These are phyloP conservation scores for Cladosporium phlei DNA, from an alignment of 2,329 filamentous ascomycete species.

Conservation along the genomic window DNA sequence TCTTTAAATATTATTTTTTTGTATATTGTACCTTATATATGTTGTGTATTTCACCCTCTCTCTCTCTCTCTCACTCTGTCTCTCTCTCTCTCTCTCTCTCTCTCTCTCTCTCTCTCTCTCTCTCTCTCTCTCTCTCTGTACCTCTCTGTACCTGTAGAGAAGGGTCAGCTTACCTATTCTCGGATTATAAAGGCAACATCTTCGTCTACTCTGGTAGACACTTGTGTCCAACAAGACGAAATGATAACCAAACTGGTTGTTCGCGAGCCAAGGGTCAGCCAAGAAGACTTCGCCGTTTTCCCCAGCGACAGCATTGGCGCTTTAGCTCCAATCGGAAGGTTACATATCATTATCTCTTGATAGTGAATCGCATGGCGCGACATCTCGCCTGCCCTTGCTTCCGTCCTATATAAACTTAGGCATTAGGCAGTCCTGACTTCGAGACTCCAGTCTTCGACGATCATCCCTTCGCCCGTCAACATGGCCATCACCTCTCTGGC, in stretches of 20 bases:
- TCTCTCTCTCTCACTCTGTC: too few relatives aligned
- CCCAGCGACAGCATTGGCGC: slow-evolving; percentile 10
- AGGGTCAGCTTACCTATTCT: too few relatives aligned
- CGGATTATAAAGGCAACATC: too few relatives aligned
- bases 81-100: too few relatives aligned
- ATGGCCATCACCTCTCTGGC: slow-evolving; percentile 3
- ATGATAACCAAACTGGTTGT: neutral
- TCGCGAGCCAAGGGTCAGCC: slow-evolving; percentile 1
- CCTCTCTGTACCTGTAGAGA: too few relatives aligned
- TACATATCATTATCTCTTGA: slow-evolving; percentile 12
- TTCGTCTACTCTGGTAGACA: too few relatives aligned
- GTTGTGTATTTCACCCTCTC: too few relatives aligned
- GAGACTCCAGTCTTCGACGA: neutral
- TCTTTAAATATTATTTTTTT: too few relatives aligned
- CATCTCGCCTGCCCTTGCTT: slow-evolving; percentile 6
- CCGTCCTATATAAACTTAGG: slow-evolving; percentile 4
- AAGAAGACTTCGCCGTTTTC: slow-evolving; percentile 1
- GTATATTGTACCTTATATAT: too few relatives aligned
- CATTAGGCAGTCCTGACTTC: neutral
- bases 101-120: too few relatives aligned
- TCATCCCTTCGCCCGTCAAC: neutral
- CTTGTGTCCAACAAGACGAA: too few relatives aligned
- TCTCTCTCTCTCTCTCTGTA: too few relatives aligned
- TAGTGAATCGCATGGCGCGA: neutral
- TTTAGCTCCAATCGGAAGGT: slow-evolving; percentile 12